phyloP scores from a whole-genome alignment of 192 early-diverging fungal species.

The Dissophora ornata region DNA sequence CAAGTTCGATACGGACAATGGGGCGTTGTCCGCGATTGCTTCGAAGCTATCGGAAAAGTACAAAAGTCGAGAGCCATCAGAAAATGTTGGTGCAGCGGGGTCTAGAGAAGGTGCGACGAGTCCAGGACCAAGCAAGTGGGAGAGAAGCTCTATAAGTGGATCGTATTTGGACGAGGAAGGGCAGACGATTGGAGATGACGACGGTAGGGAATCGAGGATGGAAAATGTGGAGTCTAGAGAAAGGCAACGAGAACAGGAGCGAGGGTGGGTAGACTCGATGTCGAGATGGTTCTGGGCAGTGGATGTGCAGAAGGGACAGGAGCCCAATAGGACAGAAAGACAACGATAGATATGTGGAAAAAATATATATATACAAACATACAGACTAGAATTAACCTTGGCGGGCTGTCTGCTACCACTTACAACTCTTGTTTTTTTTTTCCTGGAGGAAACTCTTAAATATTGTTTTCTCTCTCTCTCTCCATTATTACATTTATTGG shows the following conservation, averaged over 20 bases:
- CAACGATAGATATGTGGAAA: not conserved
- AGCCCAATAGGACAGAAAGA: constrained; percentile 4
- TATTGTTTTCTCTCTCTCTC: too few species aligned
- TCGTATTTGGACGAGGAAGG: constrained; percentile 7
- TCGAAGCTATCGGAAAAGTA: not conserved
- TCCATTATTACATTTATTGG: too few species aligned
- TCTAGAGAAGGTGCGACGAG: not conserved
- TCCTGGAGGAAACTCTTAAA: too few species aligned
- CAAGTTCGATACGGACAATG: constrained; percentile 22
- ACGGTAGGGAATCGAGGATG: constrained; percentile 16
- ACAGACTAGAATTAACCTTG: too few species aligned
- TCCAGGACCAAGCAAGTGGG: not conserved
- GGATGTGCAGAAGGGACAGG: constrained; percentile 9
- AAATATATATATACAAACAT: too few species aligned
- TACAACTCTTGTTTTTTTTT: too few species aligned
- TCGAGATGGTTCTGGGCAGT: constrained; percentile 32
- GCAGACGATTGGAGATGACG: not conserved
- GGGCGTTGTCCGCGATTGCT: not conserved
- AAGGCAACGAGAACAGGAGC: not conserved
- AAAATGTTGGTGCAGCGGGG: not conserved
- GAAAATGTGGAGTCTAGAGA: constrained; percentile 12
- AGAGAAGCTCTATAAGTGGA: not conserved
- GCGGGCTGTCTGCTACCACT: too few species aligned
- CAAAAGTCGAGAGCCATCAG: too few species aligned
- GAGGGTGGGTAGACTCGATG: constrained; percentile 30